These are phyloP conservation scores for Escallonia herrerae DNA, from an alignment of 129 eudicot species.

Conservation along the genomic window DNA sequence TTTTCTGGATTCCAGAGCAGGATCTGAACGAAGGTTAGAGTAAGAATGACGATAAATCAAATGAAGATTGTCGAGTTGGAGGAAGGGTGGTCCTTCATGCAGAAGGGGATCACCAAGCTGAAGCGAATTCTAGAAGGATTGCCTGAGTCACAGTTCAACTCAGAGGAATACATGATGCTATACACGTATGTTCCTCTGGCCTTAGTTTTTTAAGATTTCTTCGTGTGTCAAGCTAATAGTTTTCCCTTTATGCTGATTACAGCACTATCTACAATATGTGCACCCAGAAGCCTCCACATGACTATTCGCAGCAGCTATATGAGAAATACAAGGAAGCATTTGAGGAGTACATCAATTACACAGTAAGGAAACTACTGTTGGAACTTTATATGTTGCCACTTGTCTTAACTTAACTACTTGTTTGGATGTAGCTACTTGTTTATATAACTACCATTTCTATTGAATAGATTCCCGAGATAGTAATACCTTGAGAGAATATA, in stretches of 20 bases:
- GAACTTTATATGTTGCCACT: too few species aligned
- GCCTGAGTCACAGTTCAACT: constrained; percentile 43
- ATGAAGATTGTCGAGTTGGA: constrained; percentile 33
- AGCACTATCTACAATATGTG: constrained; percentile 82
- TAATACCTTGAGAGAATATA: too few species aligned
- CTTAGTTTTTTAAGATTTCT: not conserved
- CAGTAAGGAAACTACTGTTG: constrained; percentile 21
- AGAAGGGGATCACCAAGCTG: constrained; percentile 53
- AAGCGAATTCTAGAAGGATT: constrained; percentile 50
- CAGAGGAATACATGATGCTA: constrained; percentile 60
- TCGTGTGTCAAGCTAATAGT: not conserved
- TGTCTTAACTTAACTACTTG: too few species aligned
- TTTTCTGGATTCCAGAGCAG: too few species aligned
- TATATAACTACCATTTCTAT: too few species aligned
- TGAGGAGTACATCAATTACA: constrained; percentile 45
- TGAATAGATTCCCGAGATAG: too few species aligned
- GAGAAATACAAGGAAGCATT: constrained; percentile 64
- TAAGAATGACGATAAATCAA: constrained; percentile 27
- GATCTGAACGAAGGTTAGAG: constrained; percentile 3
- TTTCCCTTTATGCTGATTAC: constrained; percentile 18
- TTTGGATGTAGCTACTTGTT: too few species aligned
- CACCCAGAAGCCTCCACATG: constrained; percentile 79
- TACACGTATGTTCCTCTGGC: constrained; percentile 45
- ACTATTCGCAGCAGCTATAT: constrained; percentile 78
- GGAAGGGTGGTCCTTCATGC: constrained; percentile 57